Percentiles rank a stretch among this genome's conserved stretches.
phyloP scores from a whole-genome alignment of 371 early-diverging fungal species.

The Dichotomocladium elegans region DNA sequence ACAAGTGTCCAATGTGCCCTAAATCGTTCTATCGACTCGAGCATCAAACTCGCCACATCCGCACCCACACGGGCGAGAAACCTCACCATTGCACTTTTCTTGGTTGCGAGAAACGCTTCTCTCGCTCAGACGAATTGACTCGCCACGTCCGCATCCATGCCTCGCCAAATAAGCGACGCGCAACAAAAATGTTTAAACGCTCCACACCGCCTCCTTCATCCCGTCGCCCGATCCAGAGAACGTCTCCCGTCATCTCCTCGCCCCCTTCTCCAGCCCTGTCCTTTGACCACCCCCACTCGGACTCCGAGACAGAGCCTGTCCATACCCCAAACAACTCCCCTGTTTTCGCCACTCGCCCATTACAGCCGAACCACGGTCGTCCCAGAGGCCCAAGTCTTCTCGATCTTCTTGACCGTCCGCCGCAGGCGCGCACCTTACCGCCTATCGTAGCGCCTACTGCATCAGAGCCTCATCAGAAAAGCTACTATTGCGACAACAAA shows the following conservation, averaged over 20 bases:
- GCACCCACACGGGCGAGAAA: slow-evolving; percentile 91
- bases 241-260: slow-evolving; percentile 13
- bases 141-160: slow-evolving; percentile 79
- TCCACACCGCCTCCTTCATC: background rate
- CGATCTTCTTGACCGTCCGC: slow-evolving; percentile 42
- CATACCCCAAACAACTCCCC: slow-evolving; percentile 43
- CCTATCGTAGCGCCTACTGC: slow-evolving; percentile 24
- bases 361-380: slow-evolving; percentile 7
- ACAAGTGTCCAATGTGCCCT: slow-evolving; percentile 65
- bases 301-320: slow-evolving; percentile 34
- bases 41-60: slow-evolving; percentile 84
- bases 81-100: slow-evolving; percentile 79
- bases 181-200: no score
- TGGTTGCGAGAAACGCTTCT: slow-evolving; percentile 85
- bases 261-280: slow-evolving; percentile 42
- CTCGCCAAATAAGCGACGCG: slow-evolving; percentile 36
- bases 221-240: background rate
- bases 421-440: slow-evolving; percentile 43
- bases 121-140: slow-evolving; percentile 87
- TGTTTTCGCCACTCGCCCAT: slow-evolving; percentile 23
- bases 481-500: background rate
- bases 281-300: slow-evolving; percentile 30
- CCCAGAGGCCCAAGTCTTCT: slow-evolving; percentile 19
- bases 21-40: slow-evolving; percentile 72
- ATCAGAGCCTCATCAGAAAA: slow-evolving; percentile 13